A percentile compares a stretch with the other conserved stretches of the same genome.
phyloP scores from a whole-genome alignment of 768 basidiomycete species.

The Pholiota conissans region DNA sequence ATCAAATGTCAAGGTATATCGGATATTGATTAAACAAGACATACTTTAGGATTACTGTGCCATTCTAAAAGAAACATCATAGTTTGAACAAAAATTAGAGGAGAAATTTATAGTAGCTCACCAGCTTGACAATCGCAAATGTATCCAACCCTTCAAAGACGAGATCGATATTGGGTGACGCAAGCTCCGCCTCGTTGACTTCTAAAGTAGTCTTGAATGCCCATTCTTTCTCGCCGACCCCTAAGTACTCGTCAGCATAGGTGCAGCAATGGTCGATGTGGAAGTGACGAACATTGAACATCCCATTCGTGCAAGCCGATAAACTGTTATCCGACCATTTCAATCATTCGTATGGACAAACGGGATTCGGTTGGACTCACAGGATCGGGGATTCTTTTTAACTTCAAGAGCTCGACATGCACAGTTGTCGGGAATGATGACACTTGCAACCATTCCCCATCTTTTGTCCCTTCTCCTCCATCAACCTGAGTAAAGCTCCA shows the following conservation, averaged over 20 bases:
- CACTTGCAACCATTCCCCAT: conserved; percentile 66
- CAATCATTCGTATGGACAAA: neutral
- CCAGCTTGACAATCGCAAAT: conserved; percentile 72
- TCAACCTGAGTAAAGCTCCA: conserved; percentile 74
- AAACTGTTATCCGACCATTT: conserved; percentile 44
- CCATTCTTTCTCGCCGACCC: conserved; percentile 91
- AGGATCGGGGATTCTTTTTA: conserved; percentile 79
- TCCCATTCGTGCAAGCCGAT: conserved; percentile 84
- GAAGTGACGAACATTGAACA: conserved; percentile 71
- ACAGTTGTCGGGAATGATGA: conserved; percentile 80
- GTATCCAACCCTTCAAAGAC: conserved; percentile 93
- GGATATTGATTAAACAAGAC: conserved; percentile 15
- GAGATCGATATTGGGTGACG: conserved; percentile 58
- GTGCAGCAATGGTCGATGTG: neutral
- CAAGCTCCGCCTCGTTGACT: conserved; percentile 46
- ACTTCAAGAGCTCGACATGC: conserved; percentile 80
- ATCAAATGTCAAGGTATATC: neutral
- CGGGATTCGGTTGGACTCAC: conserved; percentile 38
- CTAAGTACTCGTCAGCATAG: conserved; percentile 34
- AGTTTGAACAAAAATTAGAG: no score
- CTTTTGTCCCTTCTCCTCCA: conserved; percentile 55
- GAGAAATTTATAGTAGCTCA: no score
- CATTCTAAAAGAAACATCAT: conserved; percentile 57
- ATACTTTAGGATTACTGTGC: conserved; percentile 62
- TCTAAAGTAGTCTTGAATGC: conserved; percentile 70